These are phyloP conservation scores for Calonectria crousiana DNA, from an alignment of 2,329 filamentous ascomycete genomes.

Conservation along the genomic window DNA sequence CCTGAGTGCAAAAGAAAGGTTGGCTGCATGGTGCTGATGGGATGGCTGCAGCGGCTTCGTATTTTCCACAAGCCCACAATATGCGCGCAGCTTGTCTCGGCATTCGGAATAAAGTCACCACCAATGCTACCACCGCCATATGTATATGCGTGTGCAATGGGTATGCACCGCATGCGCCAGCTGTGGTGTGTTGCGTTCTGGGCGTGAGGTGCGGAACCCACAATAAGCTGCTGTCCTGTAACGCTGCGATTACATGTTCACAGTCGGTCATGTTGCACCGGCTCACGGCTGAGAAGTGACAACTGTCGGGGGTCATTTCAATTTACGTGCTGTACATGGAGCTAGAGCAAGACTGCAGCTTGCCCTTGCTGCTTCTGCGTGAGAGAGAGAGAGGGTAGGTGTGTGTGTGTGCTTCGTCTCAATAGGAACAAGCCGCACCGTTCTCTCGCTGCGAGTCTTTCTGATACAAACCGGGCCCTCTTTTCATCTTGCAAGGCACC, in stretches of 20 bases:
- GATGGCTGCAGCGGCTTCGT: constrained; percentile 18
- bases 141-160: not conserved
- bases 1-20: constrained; percentile 5
- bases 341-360: not conserved
- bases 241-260: not conserved
- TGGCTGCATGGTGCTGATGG: constrained; percentile 3
- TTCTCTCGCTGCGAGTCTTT: not conserved
- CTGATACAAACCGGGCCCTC: not conserved
- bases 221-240: not conserved
- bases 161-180: not conserved
- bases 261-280: not conserved
- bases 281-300: not conserved
- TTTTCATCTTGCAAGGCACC: not conserved
- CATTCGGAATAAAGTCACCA: not conserved
- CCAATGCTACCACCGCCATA: not conserved
- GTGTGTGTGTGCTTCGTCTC: not conserved
- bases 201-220: not conserved
- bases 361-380: not conserved
- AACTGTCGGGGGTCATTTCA: not conserved
- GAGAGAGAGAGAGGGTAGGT: not conserved
- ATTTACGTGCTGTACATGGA: not conserved
- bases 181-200: not conserved
- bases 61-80: constrained; percentile 7
- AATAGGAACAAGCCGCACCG: not conserved
- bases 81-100: not conserved